Evolutionary conservation across 306 rosid species (phyloP).

Genomic region (Vigna nakashimae): DNA sequence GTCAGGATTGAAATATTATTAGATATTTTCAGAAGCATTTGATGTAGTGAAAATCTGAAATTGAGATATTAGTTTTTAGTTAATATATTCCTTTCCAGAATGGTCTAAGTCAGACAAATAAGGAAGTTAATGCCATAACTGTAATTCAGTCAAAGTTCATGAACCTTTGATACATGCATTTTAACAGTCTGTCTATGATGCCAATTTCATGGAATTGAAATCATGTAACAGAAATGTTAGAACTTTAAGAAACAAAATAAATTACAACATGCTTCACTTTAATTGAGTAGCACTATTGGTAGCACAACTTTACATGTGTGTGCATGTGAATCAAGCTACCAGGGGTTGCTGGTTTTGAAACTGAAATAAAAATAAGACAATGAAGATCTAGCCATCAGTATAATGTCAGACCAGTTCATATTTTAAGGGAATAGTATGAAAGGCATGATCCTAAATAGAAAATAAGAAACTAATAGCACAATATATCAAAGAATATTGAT

Average conservation of each 20-base stretch:
- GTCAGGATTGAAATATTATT: conserved; percentile 13
- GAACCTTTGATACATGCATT: conserved; percentile 32
- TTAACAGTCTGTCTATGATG: conserved; percentile 22
- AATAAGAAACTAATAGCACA: neutral
- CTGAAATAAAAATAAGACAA: conserved; percentile 5
- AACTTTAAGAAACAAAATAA: neutral
- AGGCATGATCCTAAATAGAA: conserved; percentile 21
- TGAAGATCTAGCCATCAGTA: neutral
- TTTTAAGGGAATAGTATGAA: conserved; percentile 20
- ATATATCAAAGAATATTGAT: conserved; percentile 21
- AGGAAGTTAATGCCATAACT: conserved; percentile 15
- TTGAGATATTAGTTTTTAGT: neutral
- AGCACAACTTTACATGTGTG: neutral
- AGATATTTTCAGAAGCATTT: conserved; percentile 35
- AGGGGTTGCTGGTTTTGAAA: conserved; percentile 18
- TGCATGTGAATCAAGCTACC: neutral
- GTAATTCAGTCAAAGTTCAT: conserved; percentile 33
- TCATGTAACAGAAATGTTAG: conserved; percentile 32
- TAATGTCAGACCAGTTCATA: conserved; percentile 5
- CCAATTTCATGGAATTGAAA: conserved; percentile 32
- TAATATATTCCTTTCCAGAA: conserved; percentile 33
- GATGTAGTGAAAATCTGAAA: conserved; percentile 24
- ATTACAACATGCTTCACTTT: conserved; percentile 29
- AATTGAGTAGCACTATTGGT: conserved; percentile 26
- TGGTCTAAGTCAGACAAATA: conserved; percentile 22